Base-by-base conservation (phyloP, 2,329 filamentous ascomycete genomes). In the Hypoxylon sp. region DNA sequence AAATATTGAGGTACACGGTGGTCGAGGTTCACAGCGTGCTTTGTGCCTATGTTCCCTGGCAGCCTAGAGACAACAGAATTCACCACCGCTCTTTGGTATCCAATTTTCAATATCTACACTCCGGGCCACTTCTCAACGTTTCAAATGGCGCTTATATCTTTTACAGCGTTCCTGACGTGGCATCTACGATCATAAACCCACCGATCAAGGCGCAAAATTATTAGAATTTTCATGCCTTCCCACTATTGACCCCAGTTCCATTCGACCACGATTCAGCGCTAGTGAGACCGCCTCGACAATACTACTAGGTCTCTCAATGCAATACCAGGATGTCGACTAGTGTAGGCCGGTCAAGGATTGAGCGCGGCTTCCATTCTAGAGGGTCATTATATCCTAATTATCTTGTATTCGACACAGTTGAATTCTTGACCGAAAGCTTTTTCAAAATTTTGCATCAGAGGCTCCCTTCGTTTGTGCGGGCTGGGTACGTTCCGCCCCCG, bases 91-190 rank as follows among this genome's bases (percentile, higher is more conserved):
- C 37, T 41, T 41, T 41, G 3, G 37, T n/a, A 41, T 41, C 37
- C 37, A 41, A 41, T 41, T 41, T 47, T 47, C 25, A 47, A 47
- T 30, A 30, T n/a, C 7, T 11, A 19, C 14, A 47, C 2, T n/a
- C 29, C 2, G n/a, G 11, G n/a, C n/a, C n/a, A n/a, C 11, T 19
- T 7, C 6, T 41, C 27, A 54, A 45, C 37, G 2, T 43, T 53
- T 12, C 5, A n/a, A 19, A 43, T n/a, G 41, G 19, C 52, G 21
- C 32, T 23, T 29, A 32, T 34, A 25, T 27, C 21, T 54, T n/a
- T 23, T 14, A 54, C 43, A 16, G 9, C 30, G 41, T 43, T 32
- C 51, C 6, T 54, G 37, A 54, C 52, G 52, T 54, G 52, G 51
- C 51, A 54, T 41, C 37, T n/a, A 41, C 29, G 8, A 27, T 45